A percentile compares a stretch with the other conserved stretches of the same genome.
Conservation (phyloP, 1,284 basidiomycete species). For the Anthracocystis setariae region DNA sequence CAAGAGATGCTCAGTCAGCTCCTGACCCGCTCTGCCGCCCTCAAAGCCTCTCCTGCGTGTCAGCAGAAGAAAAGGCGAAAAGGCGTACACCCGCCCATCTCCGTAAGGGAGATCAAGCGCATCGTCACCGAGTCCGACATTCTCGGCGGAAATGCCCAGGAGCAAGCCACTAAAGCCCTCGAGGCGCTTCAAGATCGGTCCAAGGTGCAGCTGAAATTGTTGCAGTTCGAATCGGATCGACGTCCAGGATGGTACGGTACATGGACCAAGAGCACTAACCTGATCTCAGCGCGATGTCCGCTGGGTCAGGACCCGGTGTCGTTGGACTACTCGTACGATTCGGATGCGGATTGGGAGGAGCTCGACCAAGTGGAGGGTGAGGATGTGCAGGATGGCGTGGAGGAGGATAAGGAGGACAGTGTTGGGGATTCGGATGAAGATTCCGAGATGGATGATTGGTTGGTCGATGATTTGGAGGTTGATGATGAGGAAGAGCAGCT, state of each 20-base stretch:
- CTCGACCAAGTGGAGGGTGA: slow-evolving; percentile 62
- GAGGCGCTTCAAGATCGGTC: slow-evolving; percentile 56
- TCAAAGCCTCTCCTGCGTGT: slow-evolving; percentile 4
- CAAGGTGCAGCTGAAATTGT: slow-evolving; percentile 61
- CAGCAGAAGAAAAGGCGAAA: slow-evolving; percentile 13
- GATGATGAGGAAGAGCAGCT: slow-evolving; percentile 53
- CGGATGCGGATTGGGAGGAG: slow-evolving; percentile 66
- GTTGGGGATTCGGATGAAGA: slow-evolving; percentile 53
- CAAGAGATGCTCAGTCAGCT: slow-evolving; percentile 53
- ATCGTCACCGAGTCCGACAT: slow-evolving; percentile 64
- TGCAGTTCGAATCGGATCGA: slow-evolving; percentile 62
- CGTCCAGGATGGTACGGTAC: slow-evolving; percentile 66
- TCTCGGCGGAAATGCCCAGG: slow-evolving; percentile 59
- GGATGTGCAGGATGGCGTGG: slow-evolving; percentile 52
- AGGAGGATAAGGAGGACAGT: slow-evolving; percentile 53
- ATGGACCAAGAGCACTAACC: slow-evolving; percentile 61
- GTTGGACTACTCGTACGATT: slow-evolving; percentile 65
- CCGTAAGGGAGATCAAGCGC: slow-evolving; percentile 64
- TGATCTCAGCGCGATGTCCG: slow-evolving; percentile 59
- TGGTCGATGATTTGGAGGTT: slow-evolving; percentile 65
- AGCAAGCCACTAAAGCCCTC: slow-evolving; percentile 54
- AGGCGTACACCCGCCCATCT: slow-evolving; percentile 55
- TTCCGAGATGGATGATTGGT: slow-evolving; percentile 66
- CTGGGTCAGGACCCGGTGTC: slow-evolving; percentile 63
- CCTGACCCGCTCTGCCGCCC: slow-evolving; percentile 14